Base-by-base conservation (phyloP, 73 alveolate species). In the Breviolum minutum region DNA sequence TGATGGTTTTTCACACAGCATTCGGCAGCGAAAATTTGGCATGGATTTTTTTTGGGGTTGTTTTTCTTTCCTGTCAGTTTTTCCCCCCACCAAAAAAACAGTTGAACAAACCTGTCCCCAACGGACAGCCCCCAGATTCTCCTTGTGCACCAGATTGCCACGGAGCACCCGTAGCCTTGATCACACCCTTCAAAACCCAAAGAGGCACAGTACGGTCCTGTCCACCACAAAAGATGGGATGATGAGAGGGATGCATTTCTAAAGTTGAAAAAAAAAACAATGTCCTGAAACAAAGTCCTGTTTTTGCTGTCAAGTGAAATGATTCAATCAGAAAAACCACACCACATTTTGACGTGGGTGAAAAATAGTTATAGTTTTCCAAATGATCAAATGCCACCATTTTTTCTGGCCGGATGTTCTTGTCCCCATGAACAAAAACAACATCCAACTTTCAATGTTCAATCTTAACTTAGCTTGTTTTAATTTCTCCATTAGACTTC, bases 141-240 rank as follows among this genome's bases (percentile, higher is more conserved):
- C 98, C 98, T 92, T 92, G 98, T 20, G 98, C 89, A 19, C 98
- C 98, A 13, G 69, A 63, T 61, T 92, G 98, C 98, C 98, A 92
- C 7, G 98, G 98, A 2, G 69, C 69, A 48, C 98, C 98, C 90
- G 20, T 63, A n/a, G 98, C 98, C 90, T 61, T 92, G 80, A 92
- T 68, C 69, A 92, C 66, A 61, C 98, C 98, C 63, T 66, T 92
- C 90, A 92, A 62, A 22, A 74, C 90, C 98, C 98, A 92, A 66
- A 79, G 80, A 63, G 90, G 88, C 14, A 92, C 98, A 6, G 63
- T 22, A 26, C 98, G 98, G n/a, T 73, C 98, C 98, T 90, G 73
- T 30, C 54, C 54, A 40, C 54, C 16, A 6, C 27, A 20, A 32
- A 32, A 7, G 82, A 20, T 32, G 7, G 83, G 83, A 32, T 24